Percentiles rank a stretch among this genome's conserved stretches.
These are phyloP conservation scores for Leptodontidium sp. DNA, from an alignment of 2,329 filamentous ascomycete genomes.

Conservation along the genomic window DNA sequence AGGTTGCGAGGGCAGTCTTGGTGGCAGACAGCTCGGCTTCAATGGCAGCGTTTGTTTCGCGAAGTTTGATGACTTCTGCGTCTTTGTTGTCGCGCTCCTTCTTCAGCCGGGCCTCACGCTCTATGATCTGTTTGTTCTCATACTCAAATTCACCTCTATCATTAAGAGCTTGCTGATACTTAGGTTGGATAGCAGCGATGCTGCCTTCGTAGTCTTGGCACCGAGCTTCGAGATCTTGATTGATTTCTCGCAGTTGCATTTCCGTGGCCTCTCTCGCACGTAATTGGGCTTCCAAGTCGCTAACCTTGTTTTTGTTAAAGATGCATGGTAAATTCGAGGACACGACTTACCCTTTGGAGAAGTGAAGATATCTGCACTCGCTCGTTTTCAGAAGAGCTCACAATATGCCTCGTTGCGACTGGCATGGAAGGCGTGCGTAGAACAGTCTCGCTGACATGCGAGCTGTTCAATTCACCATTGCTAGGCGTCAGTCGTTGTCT, in stretches of 20 bases:
- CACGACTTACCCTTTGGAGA: slow-evolving; percentile 1
- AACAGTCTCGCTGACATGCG: slow-evolving; percentile 25
- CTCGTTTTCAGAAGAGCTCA: neutral
- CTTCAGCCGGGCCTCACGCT: slow-evolving; percentile 31
- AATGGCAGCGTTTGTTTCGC: slow-evolving; percentile 35
- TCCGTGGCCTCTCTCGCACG: slow-evolving; percentile 44
- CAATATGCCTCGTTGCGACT: neutral
- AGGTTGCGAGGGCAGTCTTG: slow-evolving; percentile 37
- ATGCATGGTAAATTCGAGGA: slow-evolving; percentile 8
- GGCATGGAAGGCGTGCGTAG: slow-evolving; percentile 5
- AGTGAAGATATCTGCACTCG: neutral
- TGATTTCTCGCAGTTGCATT: slow-evolving; percentile 51
- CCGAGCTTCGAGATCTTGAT: slow-evolving; percentile 55
- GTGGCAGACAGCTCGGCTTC: slow-evolving; percentile 43
- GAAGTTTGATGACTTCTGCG: slow-evolving; percentile 39
- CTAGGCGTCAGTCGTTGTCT: slow-evolving; percentile 36
- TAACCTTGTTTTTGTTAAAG: slow-evolving; percentile 43
- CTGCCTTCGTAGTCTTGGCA: slow-evolving; percentile 56
- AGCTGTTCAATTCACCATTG: slow-evolving; percentile 15
- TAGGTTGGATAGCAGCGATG: slow-evolving; percentile 54
- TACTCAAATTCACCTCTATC: slow-evolving; percentile 61
- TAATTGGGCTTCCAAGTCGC: slow-evolving; percentile 47
- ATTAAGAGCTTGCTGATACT: slow-evolving; percentile 58
- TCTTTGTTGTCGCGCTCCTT: slow-evolving; percentile 36
- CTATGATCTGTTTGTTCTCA: slow-evolving; percentile 42